A percentile compares a stretch with the other conserved stretches of the same genome.
These are phyloP conservation scores for Trypethelium eluteriae DNA, from an alignment of 495 filamentous ascomycete genomes.

Conservation along the genomic window DNA sequence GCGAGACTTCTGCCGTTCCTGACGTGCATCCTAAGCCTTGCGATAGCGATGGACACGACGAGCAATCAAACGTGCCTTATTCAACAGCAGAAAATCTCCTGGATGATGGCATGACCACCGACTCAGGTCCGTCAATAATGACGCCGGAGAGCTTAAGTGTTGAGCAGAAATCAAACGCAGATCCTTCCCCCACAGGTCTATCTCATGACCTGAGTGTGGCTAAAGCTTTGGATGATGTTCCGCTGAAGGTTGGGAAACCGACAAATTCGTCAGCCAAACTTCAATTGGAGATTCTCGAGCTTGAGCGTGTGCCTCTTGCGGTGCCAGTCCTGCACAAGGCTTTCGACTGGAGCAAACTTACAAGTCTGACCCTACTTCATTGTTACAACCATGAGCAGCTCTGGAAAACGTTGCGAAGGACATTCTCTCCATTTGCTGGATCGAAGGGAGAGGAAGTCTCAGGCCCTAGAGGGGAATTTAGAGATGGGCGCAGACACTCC, in stretches of 20 bases:
- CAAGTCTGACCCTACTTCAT: conserved; percentile 72
- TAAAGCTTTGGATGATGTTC: background rate
- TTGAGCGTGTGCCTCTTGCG: conserved; percentile 74
- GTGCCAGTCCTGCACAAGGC: conserved; percentile 59
- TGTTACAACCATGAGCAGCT: conserved; percentile 72
- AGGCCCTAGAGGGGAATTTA: background rate
- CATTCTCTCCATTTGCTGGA: conserved; percentile 52
- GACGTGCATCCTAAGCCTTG: background rate
- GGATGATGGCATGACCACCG: background rate
- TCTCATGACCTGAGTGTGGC: background rate
- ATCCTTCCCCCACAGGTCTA: background rate
- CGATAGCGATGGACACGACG: background rate
- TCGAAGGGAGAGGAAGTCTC: conserved; percentile 10
- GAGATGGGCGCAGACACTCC: conserved; percentile 8
- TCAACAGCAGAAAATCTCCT: background rate
- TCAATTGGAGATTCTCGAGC: conserved; percentile 65
- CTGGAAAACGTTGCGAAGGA: conserved; percentile 69
- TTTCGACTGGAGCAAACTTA: conserved; percentile 72
- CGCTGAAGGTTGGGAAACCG: conserved; percentile 14
- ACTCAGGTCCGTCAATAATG: background rate
- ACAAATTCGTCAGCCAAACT: conserved; percentile 38
- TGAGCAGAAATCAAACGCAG: background rate
- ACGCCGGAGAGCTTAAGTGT: background rate
- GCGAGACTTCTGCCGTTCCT: background rate
- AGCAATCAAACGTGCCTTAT: background rate